A percentile compares a stretch with the other conserved stretches of the same genome.
These are phyloP conservation scores for Tolypocladium tropicale DNA, from an alignment of 2,329 filamentous ascomycete genomes.

Conservation along the genomic window DNA sequence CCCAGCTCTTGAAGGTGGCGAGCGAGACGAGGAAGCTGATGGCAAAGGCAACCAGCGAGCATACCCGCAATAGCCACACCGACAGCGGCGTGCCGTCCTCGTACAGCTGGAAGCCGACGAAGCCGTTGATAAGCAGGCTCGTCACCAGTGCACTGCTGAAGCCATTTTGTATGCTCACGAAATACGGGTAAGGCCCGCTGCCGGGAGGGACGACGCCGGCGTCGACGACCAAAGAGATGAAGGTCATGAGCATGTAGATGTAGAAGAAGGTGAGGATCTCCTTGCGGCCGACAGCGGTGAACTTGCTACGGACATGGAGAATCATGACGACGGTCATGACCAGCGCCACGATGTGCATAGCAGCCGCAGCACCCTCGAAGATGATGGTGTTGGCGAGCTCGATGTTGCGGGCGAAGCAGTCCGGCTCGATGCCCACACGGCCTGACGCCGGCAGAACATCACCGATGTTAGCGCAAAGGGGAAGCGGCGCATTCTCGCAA, in stretches of 20 bases:
- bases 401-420: conserved; percentile 90
- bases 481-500: conserved; percentile 76
- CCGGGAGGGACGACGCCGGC: conserved; percentile 84
- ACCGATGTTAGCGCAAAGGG: conserved; percentile 79
- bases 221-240: conserved; percentile 82
- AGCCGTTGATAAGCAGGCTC: conserved; percentile 89
- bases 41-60: conserved; percentile 71
- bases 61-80: conserved; percentile 80
- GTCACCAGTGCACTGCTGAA: conserved; percentile 78
- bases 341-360: conserved; percentile 84
- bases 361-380: conserved; percentile 83
- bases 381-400: conserved; percentile 98
- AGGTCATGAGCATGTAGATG: conserved; percentile 83
- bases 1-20: conserved; percentile 88
- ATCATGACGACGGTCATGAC: conserved; percentile 97
- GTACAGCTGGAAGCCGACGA: conserved; percentile 96
- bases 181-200: conserved; percentile 76
- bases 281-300: conserved; percentile 80
- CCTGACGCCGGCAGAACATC: conserved; percentile 57
- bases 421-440: conserved; percentile 70
- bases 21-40: conserved; percentile 82
- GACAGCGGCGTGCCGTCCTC: conserved; percentile 92
- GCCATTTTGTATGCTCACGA: conserved; percentile 78
- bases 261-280: conserved; percentile 90
- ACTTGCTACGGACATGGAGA: conserved; percentile 91